Percentiles rank a stretch among this genome's conserved stretches.
These are phyloP conservation scores for Bipolaris gigantea DNA, from an alignment of 2,329 filamentous ascomycete species.

Conservation along the genomic window DNA sequence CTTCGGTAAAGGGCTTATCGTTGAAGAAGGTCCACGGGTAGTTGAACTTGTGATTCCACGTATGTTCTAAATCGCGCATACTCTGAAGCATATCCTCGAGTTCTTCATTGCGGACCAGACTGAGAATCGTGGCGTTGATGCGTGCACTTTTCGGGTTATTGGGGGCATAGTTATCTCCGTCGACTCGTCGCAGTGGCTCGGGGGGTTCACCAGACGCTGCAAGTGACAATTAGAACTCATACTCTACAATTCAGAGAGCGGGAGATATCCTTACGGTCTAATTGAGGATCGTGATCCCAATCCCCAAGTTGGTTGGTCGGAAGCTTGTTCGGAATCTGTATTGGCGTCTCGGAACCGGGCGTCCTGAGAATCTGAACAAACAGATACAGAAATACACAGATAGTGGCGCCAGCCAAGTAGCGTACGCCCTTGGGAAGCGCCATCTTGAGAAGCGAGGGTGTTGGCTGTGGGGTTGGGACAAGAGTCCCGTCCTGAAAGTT, in stretches of 20 bases:
- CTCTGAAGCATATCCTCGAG: slow-evolving; percentile 79
- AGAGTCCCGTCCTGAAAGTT: slow-evolving; percentile 14
- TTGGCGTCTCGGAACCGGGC: slow-evolving; percentile 54
- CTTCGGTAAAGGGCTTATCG: slow-evolving; percentile 86
- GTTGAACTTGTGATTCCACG: slow-evolving; percentile 99
- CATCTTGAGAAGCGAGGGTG: slow-evolving; percentile 58
- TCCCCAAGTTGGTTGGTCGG: slow-evolving; percentile 55
- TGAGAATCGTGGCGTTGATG: slow-evolving; percentile 90
- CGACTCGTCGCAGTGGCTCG: slow-evolving; percentile 70
- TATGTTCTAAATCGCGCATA: slow-evolving; percentile 88
- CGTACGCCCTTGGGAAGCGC: slow-evolving; percentile 83
- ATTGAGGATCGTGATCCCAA: slow-evolving; percentile 78
- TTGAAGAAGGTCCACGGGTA: slow-evolving; percentile 99
- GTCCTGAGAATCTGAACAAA: slow-evolving; percentile 73
- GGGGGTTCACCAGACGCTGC: slow-evolving; percentile 81
- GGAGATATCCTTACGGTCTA: slow-evolving; percentile 69
- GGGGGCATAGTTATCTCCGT: slow-evolving; percentile 73
- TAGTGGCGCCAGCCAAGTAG: slow-evolving; percentile 70
- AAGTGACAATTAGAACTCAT: slow-evolving; percentile 10
- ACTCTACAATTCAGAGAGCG: background rate
- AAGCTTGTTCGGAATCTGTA: slow-evolving; percentile 38
- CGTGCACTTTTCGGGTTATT: slow-evolving; percentile 75
- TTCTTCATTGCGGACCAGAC: slow-evolving; percentile 91
- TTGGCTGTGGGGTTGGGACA: slow-evolving; percentile 2
- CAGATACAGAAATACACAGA: slow-evolving; percentile 76